Evolutionary conservation across 176 grass and related monocot genomes (phyloP), one percentile per base, ranked within the genome.

Genomic region (Rhynchospora tenuis): DNA sequence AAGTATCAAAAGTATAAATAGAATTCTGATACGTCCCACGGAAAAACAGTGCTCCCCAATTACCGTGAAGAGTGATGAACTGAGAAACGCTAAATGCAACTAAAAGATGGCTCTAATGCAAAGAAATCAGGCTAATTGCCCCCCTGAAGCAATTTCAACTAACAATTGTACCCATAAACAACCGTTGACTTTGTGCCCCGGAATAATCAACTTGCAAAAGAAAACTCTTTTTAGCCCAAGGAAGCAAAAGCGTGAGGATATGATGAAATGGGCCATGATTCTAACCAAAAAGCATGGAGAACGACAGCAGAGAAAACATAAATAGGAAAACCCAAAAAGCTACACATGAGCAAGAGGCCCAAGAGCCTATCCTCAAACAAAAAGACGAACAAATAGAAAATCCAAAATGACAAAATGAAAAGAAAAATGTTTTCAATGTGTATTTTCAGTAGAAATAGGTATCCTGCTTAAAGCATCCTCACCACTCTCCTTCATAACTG

Each of bases 391-490:
- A 60, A 81, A 63, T 59, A 50, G 52, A 72, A 74, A 84, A n/a
- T 58, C 64, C 48, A 84, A 82, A 67, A 82, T 82, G 58, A 59
- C n/a, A 45, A 77, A 77, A 64, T 87, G 73, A 89, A 92, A 94
- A 90, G 83, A 94, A 83, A 74, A 88, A 88, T 85, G 88, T 86
- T 86, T 95, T 99, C 97, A 99, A 99, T 99, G 97, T 99, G 97
- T 99, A 99, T 81, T 99, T 99, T 92, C 89, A 81, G 85, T 86
- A 84, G 89, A 92, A 99, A 93, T 89, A 96, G 86, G 97, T 99
- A 99, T 99, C 97, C 93, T 86, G 87, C 88, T 98, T 90, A 98
- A 95, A 93, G 91, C 93, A 90, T 88, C 86, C 81, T 84, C 94
- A 91, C 76, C 83, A 75, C 77, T 86, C 79, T 67, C 92, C 84